Percentiles rank a stretch among this genome's conserved stretches.
These are phyloP conservation scores for Verruconis gallopava DNA, from an alignment of 2,329 filamentous ascomycete genomes.

Conservation along the genomic window DNA sequence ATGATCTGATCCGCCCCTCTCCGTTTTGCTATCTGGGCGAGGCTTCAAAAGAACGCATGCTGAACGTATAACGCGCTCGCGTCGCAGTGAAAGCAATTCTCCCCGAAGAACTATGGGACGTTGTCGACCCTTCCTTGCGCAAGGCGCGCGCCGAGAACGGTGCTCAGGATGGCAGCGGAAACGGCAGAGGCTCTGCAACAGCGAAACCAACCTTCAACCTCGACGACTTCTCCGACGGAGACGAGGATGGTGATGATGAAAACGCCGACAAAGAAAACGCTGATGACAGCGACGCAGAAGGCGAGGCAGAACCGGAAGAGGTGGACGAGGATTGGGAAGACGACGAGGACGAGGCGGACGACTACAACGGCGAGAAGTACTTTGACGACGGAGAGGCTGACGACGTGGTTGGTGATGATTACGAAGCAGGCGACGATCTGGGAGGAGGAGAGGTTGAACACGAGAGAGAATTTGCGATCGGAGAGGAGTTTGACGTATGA, in stretches of 20 bases:
- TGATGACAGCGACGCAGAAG: constrained; percentile 36
- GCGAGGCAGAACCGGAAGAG: constrained; percentile 45
- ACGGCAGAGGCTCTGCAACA: neutral
- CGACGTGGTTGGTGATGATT: constrained; percentile 34
- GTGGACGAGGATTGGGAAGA: constrained; percentile 46
- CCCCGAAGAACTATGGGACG: neutral
- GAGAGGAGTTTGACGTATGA: neutral
- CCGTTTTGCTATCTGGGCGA: neutral
- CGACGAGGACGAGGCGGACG: constrained; percentile 42
- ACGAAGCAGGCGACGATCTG: constrained; percentile 15
- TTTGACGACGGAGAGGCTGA: constrained; percentile 49
- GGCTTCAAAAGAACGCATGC: neutral
- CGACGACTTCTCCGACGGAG: constrained; percentile 21
- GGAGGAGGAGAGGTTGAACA: constrained; percentile 6
- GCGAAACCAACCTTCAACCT: constrained; percentile 16
- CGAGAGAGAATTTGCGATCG: neutral
- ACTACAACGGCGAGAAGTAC: constrained; percentile 54
- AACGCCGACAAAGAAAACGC: constrained; percentile 26
- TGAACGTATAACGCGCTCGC: neutral
- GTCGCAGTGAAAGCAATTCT: constrained; percentile 1
- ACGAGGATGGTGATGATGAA: constrained; percentile 26
- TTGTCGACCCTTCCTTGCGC: neutral
- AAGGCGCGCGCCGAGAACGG: neutral
- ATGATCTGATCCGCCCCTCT: no score
- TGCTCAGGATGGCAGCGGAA: neutral